Base-by-base conservation (phyloP, 2,329 filamentous ascomycete species). In the Ilyonectria mors-panacis region DNA sequence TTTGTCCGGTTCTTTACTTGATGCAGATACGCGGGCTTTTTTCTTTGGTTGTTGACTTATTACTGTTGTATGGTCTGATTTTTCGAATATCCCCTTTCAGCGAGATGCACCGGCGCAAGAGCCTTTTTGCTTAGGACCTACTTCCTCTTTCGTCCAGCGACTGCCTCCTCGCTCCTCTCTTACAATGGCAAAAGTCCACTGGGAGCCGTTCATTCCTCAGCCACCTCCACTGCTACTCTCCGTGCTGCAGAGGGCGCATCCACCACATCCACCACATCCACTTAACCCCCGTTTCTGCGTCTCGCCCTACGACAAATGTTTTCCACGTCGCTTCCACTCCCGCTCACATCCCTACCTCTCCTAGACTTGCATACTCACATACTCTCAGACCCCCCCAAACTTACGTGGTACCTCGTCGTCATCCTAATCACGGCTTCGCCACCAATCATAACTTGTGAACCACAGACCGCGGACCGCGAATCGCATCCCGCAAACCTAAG, bases 111-210 rank as follows among this genome's bases (percentile, higher is more conserved):
- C 66, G 64, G 70, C 51, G 70, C 55, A 67, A 50, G 60, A 67
- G 66, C 65, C 68, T 61, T 71, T 71, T 63, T 70, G 73, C 65
- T 61, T 23, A 66, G 72, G 74, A 68, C 59, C 72, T 70, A 73
- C 62, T 76, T 74, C 74, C 74, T 44, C 56, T 76, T 76, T 75
- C n/a, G 74, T 73, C 71, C 51, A 42, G 60, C 57, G 62, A 70
- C 71, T 74, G 63, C 48, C 54, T 54, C 63, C 63, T 48, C 28
- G 37, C 37, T 42, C 37, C 33, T 47, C 50, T 30, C 51, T 12
- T 39, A 44, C 39, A 37, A 30, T 54, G 30, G 15, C 23, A n/a
- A 50, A 30, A 63, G 50, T n/a, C 42, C 21, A 47, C 51, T 33
- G 30, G 28, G 48, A n/a, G 30, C 48, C 48, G 39, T 35, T 21